These are phyloP conservation scores for Neocucurbitaria cava DNA, from an alignment of 2,329 filamentous ascomycete species.

Conservation along the genomic window DNA sequence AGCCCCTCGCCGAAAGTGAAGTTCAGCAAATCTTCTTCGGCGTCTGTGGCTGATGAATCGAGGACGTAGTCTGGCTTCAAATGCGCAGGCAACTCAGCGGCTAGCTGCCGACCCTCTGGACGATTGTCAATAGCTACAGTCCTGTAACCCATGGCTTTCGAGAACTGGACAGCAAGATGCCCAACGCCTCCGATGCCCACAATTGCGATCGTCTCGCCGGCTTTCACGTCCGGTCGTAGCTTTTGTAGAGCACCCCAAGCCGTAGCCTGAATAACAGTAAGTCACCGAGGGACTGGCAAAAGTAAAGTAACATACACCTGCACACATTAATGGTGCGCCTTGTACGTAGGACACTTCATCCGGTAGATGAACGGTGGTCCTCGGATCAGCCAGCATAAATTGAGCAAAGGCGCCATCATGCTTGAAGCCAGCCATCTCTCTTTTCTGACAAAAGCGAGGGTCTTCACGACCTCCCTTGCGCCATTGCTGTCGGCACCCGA, in stretches of 20 bases:
- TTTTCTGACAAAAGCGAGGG: constrained; percentile 37
- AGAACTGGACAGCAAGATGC: constrained; percentile 79
- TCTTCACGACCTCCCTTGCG: constrained; percentile 21
- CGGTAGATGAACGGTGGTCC: constrained; percentile 33
- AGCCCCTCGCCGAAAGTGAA: constrained; percentile 31
- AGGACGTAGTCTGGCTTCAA: constrained; percentile 29
- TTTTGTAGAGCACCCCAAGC: constrained; percentile 34
- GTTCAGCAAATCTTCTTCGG: constrained; percentile 18
- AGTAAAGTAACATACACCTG: constrained; percentile 32
- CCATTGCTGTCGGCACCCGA: constrained; percentile 23
- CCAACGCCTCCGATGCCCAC: constrained; percentile 84
- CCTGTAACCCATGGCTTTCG: constrained; percentile 33
- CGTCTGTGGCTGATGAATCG: constrained; percentile 18
- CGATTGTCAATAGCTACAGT: constrained; percentile 35
- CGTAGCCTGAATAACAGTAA: constrained; percentile 27
- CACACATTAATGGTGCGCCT: constrained; percentile 46
- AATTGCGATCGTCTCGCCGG: constrained; percentile 78
- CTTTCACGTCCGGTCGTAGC: constrained; percentile 46
- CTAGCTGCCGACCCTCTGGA: constrained; percentile 26
- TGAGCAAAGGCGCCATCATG: constrained; percentile 43
- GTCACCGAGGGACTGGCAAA: background rate
- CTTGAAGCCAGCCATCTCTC: constrained; percentile 37
- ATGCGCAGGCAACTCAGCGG: constrained; percentile 19
- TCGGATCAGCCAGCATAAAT: constrained; percentile 42
- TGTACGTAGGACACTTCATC: constrained; percentile 31